phyloP scores from a whole-genome alignment of 192 early-diverging fungal species.

The Podila verticillata region DNA sequence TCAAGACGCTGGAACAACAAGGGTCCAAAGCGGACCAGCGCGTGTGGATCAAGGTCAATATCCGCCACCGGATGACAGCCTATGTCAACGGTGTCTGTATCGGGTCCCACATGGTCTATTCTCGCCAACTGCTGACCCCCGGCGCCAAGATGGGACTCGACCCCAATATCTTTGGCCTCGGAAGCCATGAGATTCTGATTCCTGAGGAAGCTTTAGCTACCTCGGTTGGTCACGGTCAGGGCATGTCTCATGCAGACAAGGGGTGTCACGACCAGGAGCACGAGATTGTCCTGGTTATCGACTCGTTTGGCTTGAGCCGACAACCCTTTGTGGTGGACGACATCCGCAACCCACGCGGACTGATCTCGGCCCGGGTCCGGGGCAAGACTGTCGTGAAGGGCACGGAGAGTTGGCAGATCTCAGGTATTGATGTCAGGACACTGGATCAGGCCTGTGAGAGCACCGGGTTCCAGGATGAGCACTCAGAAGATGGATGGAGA shows the following conservation, averaged over 20 bases:
- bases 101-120: constrained; percentile 85
- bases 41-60: constrained; percentile 70
- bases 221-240: not conserved
- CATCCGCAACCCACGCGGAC: constrained; percentile 76
- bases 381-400: constrained; percentile 60
- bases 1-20: constrained; percentile 23
- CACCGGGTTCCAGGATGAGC: constrained; percentile 81
- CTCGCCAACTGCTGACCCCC: constrained; percentile 58
- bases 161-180: constrained; percentile 55
- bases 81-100: constrained; percentile 77
- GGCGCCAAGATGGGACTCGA: constrained; percentile 83
- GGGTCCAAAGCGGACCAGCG: constrained; percentile 11
- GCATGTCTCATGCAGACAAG: not conserved
- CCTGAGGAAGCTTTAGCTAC: constrained; percentile 48
- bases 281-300: constrained; percentile 74
- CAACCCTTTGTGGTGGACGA: constrained; percentile 80
- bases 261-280: constrained; percentile 52
- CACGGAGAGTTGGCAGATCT: constrained; percentile 70
- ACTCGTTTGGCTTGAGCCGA: constrained; percentile 79
- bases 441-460: constrained; percentile 67
- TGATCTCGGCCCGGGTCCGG: constrained; percentile 70
- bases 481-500: constrained; percentile 54
- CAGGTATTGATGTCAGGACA: constrained; percentile 78
- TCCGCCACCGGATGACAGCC: constrained; percentile 75
- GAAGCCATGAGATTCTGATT: constrained; percentile 65